phyloP scores from a whole-genome alignment of 371 early-diverging fungal genomes.

The Mucor saturninus region DNA sequence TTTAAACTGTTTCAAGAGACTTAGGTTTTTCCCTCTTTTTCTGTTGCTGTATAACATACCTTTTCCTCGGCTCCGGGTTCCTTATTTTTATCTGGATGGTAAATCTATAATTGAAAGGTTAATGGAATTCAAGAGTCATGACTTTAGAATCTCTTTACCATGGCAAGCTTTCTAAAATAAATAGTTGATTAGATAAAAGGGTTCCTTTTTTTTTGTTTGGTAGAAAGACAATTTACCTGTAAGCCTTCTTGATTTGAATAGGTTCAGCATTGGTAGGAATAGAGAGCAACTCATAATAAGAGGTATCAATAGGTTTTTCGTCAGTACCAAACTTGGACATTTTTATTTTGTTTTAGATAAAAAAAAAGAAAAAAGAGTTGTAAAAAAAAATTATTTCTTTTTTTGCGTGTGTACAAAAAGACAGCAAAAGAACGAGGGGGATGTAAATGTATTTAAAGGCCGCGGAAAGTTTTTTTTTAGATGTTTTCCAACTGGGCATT shows the following conservation, averaged over 20 bases:
- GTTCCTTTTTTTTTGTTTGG: slow-evolving; percentile 5
- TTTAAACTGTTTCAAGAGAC: too few species aligned
- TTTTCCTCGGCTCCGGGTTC: slow-evolving; percentile 88
- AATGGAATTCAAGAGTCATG: neutral
- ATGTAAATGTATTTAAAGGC: neutral
- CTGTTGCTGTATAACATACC: slow-evolving; percentile 43
- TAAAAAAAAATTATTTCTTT: slow-evolving; percentile 1
- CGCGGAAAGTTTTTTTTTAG: slow-evolving; percentile 36
- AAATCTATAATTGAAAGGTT: slow-evolving; percentile 58
- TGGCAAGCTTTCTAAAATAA: slow-evolving; percentile 47
- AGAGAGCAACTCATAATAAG: slow-evolving; percentile 89
- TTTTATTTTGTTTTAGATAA: slow-evolving; percentile 5
- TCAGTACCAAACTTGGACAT: slow-evolving; percentile 63
- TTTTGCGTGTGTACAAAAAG: neutral
- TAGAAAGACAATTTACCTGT: slow-evolving; percentile 62
- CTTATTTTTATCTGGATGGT: slow-evolving; percentile 97
- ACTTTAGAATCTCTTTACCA: slow-evolving; percentile 31
- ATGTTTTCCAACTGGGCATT: slow-evolving; percentile 71
- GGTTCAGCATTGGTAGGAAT: slow-evolving; percentile 82
- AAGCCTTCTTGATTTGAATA: slow-evolving; percentile 93
- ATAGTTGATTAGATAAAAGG: neutral
- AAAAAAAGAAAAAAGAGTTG: slow-evolving; percentile 4
- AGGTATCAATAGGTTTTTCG: slow-evolving; percentile 74
- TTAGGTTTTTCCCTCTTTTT: neutral
- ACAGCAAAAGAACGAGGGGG: slow-evolving; percentile 11